Evolutionary conservation across 495 filamentous ascomycete genomes (phyloP).

Genomic region (Elasticomyces elasticus): DNA sequence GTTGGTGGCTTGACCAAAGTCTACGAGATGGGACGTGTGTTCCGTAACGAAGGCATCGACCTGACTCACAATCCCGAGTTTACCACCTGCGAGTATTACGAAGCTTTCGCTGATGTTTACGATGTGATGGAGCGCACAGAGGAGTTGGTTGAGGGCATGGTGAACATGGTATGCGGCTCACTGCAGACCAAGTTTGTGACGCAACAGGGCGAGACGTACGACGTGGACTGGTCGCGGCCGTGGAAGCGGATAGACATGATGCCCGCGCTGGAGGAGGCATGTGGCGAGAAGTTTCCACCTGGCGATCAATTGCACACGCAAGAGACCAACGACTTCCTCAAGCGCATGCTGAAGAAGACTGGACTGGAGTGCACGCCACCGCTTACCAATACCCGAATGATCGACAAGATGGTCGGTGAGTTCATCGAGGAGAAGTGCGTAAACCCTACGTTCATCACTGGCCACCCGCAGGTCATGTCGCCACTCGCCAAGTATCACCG

Average conservation of each 20-base stretch:
- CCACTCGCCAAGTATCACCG: slow-evolving; percentile 95
- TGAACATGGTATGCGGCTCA: slow-evolving; percentile 77
- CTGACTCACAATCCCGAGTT: slow-evolving; percentile 98
- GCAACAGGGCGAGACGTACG: slow-evolving; percentile 69
- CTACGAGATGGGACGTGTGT: slow-evolving; percentile 84
- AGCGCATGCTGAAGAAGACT: slow-evolving; percentile 73
- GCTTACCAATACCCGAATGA: slow-evolving; percentile 89
- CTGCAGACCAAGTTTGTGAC: slow-evolving; percentile 77
- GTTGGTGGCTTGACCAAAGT: slow-evolving; percentile 88
- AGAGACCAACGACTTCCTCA: slow-evolving; percentile 79
- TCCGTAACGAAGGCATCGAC: slow-evolving; percentile 94
- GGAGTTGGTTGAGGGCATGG: slow-evolving; percentile 83
- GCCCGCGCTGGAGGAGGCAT: slow-evolving; percentile 77
- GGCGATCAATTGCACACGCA: slow-evolving; percentile 79
- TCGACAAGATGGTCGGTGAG: slow-evolving; percentile 92
- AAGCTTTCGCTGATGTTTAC: slow-evolving; percentile 85
- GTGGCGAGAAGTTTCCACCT: slow-evolving; percentile 87
- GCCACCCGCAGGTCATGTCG: slow-evolving; percentile 95
- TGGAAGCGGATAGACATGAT: slow-evolving; percentile 98
- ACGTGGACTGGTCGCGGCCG: slow-evolving; percentile 90
- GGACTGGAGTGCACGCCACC: slow-evolving; percentile 84
- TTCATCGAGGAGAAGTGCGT: slow-evolving; percentile 91
- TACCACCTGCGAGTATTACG: slow-evolving; percentile 95
- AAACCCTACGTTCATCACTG: slow-evolving; percentile 92
- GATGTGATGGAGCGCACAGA: slow-evolving; percentile 92